Evolutionary conservation across 768 basidiomycete species (phyloP).

Genomic region (Rhizopogon rudus): DNA sequence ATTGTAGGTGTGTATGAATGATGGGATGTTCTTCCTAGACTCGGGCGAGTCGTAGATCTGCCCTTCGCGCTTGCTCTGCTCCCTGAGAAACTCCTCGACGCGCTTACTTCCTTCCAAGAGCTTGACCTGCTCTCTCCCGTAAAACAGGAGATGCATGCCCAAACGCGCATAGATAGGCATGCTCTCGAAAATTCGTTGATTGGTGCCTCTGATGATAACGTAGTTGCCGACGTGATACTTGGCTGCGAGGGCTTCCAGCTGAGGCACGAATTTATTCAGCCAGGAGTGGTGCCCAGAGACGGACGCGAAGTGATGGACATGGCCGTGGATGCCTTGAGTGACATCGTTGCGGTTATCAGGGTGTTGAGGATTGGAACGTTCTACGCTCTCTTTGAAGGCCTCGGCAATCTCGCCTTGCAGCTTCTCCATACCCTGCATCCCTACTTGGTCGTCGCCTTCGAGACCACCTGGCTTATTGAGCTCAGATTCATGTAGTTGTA

Average conservation of each 20-base stretch:
- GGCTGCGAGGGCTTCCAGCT: constrained; percentile 47
- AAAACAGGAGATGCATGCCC: constrained; percentile 76
- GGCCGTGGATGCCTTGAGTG: constrained; percentile 25
- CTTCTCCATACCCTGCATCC: background rate
- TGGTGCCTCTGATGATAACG: constrained; percentile 42
- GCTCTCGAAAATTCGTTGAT: constrained; percentile 57
- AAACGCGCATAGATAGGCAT: constrained; percentile 72
- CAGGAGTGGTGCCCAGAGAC: constrained; percentile 21
- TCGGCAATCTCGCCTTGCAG: background rate
- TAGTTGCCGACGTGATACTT: constrained; percentile 58
- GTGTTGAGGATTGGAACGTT: constrained; percentile 5
- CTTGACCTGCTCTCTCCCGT: constrained; percentile 45
- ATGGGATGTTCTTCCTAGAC: constrained; percentile 46
- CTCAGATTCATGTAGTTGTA: background rate
- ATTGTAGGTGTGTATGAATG: constrained; percentile 51
- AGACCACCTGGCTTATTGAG: background rate
- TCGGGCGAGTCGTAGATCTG: constrained; percentile 49
- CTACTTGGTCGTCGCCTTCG: background rate
- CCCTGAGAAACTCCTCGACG: constrained; percentile 46
- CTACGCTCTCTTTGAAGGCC: background rate
- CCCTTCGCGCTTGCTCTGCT: constrained; percentile 55
- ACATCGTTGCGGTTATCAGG: constrained; percentile 9
- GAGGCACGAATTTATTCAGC: constrained; percentile 47
- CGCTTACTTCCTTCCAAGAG: constrained; percentile 40
- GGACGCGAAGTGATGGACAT: constrained; percentile 21